Evolutionary conservation across 495 filamentous ascomycete species (phyloP), one percentile per base, ranked within the genome.

Genomic region (Ramalina intermedia): DNA sequence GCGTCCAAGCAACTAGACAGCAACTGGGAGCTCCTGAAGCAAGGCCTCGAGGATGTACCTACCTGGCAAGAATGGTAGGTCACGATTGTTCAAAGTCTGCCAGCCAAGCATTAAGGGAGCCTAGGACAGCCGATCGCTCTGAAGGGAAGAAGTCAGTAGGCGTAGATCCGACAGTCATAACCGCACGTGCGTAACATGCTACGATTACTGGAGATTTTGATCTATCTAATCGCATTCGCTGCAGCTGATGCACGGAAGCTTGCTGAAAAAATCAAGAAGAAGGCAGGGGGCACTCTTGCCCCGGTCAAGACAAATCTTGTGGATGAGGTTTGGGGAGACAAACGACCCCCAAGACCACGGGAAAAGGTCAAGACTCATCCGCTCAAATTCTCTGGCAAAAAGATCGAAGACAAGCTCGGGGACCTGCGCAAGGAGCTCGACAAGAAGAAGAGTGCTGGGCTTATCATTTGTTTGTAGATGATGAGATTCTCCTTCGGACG

Each of bases 1-100:
- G 93, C 93, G 41, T 69, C 79, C 41, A 84, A 91, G 58, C 90
- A 99, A 63, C 76, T 99, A 35, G 93, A 96, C 60, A 70, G 62
- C 53, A 96, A 96, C 63, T 99, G 93, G 93, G 62, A 73, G 37
- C 75, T 99, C 11, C 68, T 99, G 56, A 99, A 96, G 70, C 84
- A 90, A 58, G 93, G 93, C 6, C 66, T 94, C 16, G 84, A 87
- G 56, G 87, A 94, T 62, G 88, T 96, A 24, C 90, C 87, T 6
- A 96, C 90, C 3, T 96, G 91, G 86, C 87, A 95, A 63, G 93
- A 99, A 64, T 99, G 93, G 93, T 84, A 74, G 33, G 48, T 46
- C 21, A 6, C 12, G 11, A 8, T 20, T 23, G 23, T 38, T 36
- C 11, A 24, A 12, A 24, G 9, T 13, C 49, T 33, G 29, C 29